These are phyloP conservation scores for Rhizopogon rudus DNA, from an alignment of 768 basidiomycete genomes.

Conservation along the genomic window DNA sequence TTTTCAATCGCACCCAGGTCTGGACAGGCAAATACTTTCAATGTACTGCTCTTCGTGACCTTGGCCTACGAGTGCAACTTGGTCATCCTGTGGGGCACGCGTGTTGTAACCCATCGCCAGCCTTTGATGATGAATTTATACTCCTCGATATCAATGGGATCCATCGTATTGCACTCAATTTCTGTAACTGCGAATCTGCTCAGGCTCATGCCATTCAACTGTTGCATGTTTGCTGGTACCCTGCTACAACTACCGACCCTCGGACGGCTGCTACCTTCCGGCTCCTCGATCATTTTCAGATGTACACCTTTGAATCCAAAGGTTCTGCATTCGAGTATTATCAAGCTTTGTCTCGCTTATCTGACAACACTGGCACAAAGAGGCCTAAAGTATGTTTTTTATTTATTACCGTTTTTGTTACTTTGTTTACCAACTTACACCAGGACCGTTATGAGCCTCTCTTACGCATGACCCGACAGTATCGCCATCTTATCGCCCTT, in stretches of 20 bases:
- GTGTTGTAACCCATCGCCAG: conserved; percentile 9
- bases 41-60: conserved; percentile 1
- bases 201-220: conserved; percentile 8
- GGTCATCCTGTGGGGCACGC: conserved; percentile 11
- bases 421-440: neutral
- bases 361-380: conserved; percentile 20
- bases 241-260: conserved; percentile 4
- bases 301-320: conserved; percentile 26
- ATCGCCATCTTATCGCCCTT: neutral
- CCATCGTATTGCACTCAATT: conserved; percentile 14
- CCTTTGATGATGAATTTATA: conserved; percentile 10
- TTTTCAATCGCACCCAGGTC: conserved; percentile 6
- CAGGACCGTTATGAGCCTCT: neutral
- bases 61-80: conserved; percentile 18
- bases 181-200: conserved; percentile 9
- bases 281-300: conserved; percentile 20
- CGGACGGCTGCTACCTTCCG: conserved; percentile 1
- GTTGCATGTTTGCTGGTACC: conserved; percentile 7
- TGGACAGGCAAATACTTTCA: conserved; percentile 14
- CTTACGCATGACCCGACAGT: neutral
- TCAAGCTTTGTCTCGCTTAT: conserved; percentile 16
- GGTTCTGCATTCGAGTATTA: conserved; percentile 24
- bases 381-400: conserved; percentile 1
- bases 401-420: neutral
- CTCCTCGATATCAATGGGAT: conserved; percentile 20